phyloP scores from a whole-genome alignment of 805 yeast species.

The Tetrapisispora phaffii region DNA sequence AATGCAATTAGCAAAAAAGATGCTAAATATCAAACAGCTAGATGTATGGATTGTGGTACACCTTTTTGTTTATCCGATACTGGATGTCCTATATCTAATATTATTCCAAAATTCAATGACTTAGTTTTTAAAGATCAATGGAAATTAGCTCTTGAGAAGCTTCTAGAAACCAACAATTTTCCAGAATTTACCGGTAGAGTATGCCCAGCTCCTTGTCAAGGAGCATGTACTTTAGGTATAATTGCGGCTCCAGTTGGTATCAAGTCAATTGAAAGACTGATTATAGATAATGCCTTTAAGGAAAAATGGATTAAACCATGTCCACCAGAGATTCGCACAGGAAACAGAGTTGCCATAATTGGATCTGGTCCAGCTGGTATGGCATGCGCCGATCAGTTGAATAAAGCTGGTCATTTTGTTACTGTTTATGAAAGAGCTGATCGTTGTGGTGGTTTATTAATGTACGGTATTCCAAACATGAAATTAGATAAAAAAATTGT shows the following conservation, averaged over 20 bases:
- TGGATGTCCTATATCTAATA: slow-evolving; percentile 95
- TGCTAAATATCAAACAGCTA: slow-evolving; percentile 82
- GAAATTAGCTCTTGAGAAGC: slow-evolving; percentile 85
- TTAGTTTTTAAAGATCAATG: slow-evolving; percentile 90
- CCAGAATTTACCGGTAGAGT: slow-evolving; percentile 97
- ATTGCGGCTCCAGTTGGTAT: slow-evolving; percentile 94
- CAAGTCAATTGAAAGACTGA: slow-evolving; percentile 90
- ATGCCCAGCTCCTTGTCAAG: slow-evolving; percentile 99
- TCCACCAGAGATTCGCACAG: slow-evolving; percentile 74
- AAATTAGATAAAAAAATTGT: slow-evolving; percentile 89
- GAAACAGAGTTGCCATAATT: slow-evolving; percentile 72
- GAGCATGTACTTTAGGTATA: slow-evolving; percentile 90
- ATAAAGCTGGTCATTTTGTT: slow-evolving; percentile 89
- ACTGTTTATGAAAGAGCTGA: slow-evolving; percentile 91
- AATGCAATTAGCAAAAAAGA: slow-evolving; percentile 75
- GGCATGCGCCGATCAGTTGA: slow-evolving; percentile 94
- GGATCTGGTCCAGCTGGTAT: slow-evolving; percentile 98
- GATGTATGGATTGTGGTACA: slow-evolving; percentile 99
- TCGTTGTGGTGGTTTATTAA: slow-evolving; percentile 91
- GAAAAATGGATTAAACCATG: slow-evolving; percentile 91
- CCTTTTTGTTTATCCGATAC: slow-evolving; percentile 98
- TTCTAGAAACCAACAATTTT: slow-evolving; percentile 94
- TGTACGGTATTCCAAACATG: slow-evolving; percentile 99
- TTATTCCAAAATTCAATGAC: slow-evolving; percentile 97
- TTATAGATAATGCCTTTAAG: slow-evolving; percentile 91